Base-by-base conservation (phyloP, 106 monocot genomes). In the Phalaenopsis equestris region DNA sequence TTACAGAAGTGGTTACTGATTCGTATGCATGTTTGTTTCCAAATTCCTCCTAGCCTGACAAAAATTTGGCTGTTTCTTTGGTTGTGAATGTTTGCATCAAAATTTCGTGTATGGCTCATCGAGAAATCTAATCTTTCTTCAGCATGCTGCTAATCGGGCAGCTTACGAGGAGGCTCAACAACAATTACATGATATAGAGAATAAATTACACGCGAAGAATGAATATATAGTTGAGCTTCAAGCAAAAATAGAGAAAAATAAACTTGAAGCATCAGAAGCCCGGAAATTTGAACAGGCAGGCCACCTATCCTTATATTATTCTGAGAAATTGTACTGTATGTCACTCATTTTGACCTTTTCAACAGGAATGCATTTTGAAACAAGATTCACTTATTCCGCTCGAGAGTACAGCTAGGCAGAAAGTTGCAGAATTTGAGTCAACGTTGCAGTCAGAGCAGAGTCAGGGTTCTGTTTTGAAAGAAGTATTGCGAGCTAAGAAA, bases 351-450 rank as follows among this genome's bases (percentile, higher is more conserved):
- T 49, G 24, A 3, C 17, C 48, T 55, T 4, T 65, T 81, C 38
- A n/a, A 36, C 84, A 93, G 99, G 99, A 95, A 83, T 93, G 88
- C 81, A 84, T 83, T 42, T 88, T 87, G 67, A 75, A 93, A 57
- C 91, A 93, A 86, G 93, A 93, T 57, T 81, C 75, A 36, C 91
- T 99, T 78, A 89, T 91, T 90, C 95, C 93, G 84, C 81, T 86
- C 55, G 99, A 99, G 79, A 95, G 93, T 86, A 93, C 86, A 15
- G 93, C 99, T 41, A 91, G 94, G 79, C 95, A 95, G 81, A 99
- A 91, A 86, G 89, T 99, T 36, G 80, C 87, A 12, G 99, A 99
- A 80, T 86, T 99, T 78, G 80, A 65, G 77, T 83, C 91, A 74
- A 75, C 77, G 64, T 73, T 91, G 76, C 95, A 99, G 85, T 88